These are phyloP conservation scores for Leishmania tarentolae DNA, from an alignment of 208 protist species.

Conservation along the genomic window DNA sequence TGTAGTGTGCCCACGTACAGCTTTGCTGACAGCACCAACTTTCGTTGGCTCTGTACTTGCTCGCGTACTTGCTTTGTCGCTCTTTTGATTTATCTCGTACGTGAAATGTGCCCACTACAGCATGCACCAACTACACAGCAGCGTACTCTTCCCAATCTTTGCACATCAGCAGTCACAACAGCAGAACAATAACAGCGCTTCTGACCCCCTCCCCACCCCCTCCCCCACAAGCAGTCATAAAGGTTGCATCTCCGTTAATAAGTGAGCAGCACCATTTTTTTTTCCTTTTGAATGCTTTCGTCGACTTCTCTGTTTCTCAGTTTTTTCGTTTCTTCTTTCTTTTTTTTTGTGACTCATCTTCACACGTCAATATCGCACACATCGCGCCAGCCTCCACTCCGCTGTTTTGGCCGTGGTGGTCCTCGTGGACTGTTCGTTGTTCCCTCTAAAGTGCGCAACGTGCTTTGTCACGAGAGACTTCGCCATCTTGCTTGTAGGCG, in stretches of 20 bases:
- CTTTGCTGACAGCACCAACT: not conserved
- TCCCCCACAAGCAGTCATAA: not conserved
- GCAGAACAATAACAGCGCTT: not conserved
- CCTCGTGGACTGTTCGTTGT: not conserved
- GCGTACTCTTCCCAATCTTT: not conserved
- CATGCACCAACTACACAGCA: not conserved
- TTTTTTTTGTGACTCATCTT: not conserved
- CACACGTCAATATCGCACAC: not conserved
- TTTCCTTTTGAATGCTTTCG: not conserved
- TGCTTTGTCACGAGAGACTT: not conserved
- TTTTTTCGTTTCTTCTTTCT: not conserved
- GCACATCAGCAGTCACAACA: not conserved
- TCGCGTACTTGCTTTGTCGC: not conserved
- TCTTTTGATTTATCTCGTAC: not conserved
- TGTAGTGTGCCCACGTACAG: not conserved
- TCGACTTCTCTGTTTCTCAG: not conserved
- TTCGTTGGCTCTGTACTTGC: not conserved
- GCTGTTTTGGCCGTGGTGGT: not conserved
- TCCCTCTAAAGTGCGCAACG: not conserved
- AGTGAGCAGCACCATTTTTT: not conserved
- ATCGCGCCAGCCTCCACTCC: not conserved
- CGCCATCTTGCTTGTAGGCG: not conserved
- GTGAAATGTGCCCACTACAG: not conserved
- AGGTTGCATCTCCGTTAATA: not conserved
- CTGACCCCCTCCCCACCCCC: not conserved